Evolutionary conservation across 2,329 filamentous ascomycete species (phyloP).

Genomic region (Blastomyces silverae): DNA sequence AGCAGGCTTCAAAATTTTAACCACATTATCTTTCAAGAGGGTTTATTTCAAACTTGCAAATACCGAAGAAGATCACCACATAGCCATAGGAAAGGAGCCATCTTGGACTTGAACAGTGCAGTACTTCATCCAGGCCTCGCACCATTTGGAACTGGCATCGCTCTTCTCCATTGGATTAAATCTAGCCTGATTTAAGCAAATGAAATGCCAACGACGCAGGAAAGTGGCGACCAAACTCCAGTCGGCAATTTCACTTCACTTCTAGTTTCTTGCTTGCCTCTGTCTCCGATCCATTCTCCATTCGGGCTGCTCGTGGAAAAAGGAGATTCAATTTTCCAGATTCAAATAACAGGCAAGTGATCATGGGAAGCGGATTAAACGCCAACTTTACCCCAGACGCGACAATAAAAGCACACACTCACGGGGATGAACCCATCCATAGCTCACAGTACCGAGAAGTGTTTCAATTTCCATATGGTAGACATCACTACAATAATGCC

Average conservation of each 20-base stretch:
- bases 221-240: neutral
- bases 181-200: neutral
- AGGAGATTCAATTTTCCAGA: neutral
- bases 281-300: too few relatives aligned
- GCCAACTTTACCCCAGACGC: too few relatives aligned
- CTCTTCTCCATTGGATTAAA: too few relatives aligned
- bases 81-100: neutral
- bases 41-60: neutral
- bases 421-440: neutral
- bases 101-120: neutral
- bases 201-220: neutral
- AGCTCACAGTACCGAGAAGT: neutral
- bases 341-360: neutral
- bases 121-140: neutral
- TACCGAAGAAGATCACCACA: neutral
- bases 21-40: neutral
- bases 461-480: too few relatives aligned
- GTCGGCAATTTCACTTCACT: neutral
- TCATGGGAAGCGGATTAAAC: neutral
- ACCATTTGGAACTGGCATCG: neutral
- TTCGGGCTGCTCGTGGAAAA: neutral
- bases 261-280: neutral
- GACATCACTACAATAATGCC: neutral
- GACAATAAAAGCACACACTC: neutral
- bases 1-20: neutral